Evolutionary conservation across 371 early-diverging fungal genomes (phyloP).

Genomic region (Mortierella sp.): DNA sequence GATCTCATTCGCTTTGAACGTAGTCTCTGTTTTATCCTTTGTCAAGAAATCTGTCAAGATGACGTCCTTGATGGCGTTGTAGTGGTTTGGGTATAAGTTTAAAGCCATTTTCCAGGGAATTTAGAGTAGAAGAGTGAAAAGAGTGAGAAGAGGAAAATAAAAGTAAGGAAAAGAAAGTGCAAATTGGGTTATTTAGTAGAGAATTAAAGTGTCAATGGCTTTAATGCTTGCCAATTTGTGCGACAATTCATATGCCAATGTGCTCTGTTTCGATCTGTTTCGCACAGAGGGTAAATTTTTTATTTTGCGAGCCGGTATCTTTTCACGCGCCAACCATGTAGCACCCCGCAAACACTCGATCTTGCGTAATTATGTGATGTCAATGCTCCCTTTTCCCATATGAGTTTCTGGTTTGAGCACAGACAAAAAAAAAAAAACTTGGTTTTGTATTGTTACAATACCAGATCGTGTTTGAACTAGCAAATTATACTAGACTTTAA

Average conservation of each 20-base stretch:
- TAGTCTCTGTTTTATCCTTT: constrained; percentile 25
- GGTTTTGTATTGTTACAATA: too few relatives aligned
- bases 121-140: neutral
- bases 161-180: neutral
- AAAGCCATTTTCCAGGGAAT: neutral
- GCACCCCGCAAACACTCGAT: neutral
- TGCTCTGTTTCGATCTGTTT: too few relatives aligned
- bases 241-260: too few relatives aligned
- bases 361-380: too few relatives aligned
- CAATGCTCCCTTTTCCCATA: too few relatives aligned
- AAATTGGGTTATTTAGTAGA: neutral
- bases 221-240: too few relatives aligned
- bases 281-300: neutral
- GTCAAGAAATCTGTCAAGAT: constrained; percentile 42
- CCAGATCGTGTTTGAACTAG: too few relatives aligned
- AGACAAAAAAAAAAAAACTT: too few relatives aligned
- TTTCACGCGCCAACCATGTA: neutral
- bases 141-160: neutral
- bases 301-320: neutral
- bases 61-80: constrained; percentile 40
- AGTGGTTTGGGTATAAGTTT: constrained; percentile 20
- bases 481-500: too few relatives aligned
- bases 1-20: constrained; percentile 34
- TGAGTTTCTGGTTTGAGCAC: too few relatives aligned
- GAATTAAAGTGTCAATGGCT: neutral